Evolutionary conservation across 306 rosid genomes (phyloP).

Genomic region (Malus orientalis): DNA sequence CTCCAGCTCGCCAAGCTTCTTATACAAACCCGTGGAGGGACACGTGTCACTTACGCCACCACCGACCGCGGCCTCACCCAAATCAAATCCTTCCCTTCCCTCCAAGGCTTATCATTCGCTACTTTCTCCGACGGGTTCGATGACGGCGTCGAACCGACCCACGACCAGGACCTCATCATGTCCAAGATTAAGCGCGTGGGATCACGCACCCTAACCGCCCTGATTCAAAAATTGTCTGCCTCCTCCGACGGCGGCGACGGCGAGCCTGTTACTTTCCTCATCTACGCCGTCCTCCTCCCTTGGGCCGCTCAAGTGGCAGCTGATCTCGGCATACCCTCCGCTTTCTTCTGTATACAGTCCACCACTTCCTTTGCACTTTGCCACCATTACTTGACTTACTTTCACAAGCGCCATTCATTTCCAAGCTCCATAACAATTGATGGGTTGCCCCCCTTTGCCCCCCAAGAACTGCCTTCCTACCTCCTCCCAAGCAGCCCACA

Average conservation of each 20-base stretch:
- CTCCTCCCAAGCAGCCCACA: conserved; percentile 1
- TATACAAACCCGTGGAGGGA: not conserved
- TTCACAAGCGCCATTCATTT: not conserved
- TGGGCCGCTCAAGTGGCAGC: conserved; percentile 22
- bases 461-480: conserved; percentile 3
- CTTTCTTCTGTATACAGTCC: conserved; percentile 6
- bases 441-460: not conserved
- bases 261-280: conserved; percentile 8
- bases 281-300: conserved; percentile 17
- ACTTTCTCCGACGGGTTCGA: conserved; percentile 4
- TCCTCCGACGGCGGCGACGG: not conserved
- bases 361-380: conserved; percentile 6
- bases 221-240: not conserved
- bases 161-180: not conserved
- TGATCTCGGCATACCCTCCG: conserved; percentile 10
- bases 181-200: conserved; percentile 9
- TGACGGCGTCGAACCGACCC: not conserved
- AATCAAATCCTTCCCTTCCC: not conserved
- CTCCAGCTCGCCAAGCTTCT: conserved; percentile 9
- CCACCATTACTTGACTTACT: conserved; percentile 1
- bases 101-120: conserved; percentile 1
- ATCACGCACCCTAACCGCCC: not conserved
- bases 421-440: not conserved
- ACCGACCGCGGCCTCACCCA: not conserved
- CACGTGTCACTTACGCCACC: conserved; percentile 5